These are phyloP conservation scores for Cladosporium sp. DNA, from an alignment of 2,329 filamentous ascomycete genomes.

Conservation along the genomic window DNA sequence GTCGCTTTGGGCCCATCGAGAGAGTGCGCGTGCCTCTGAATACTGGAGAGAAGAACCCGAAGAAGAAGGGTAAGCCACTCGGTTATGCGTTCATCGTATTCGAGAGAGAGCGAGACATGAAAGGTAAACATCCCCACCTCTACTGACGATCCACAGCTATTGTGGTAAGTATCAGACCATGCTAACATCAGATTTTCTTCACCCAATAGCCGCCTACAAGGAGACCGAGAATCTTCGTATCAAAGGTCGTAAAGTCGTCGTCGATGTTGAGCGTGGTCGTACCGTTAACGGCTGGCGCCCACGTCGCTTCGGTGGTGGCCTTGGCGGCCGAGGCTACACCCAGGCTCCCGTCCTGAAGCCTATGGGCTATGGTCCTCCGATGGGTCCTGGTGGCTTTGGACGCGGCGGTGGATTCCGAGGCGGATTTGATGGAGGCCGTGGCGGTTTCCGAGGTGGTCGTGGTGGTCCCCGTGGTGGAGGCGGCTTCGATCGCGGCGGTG, in stretches of 20 bases:
- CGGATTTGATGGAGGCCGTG: conserved; percentile 47
- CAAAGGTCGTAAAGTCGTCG: conserved; percentile 86
- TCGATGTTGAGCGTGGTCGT: conserved; percentile 93
- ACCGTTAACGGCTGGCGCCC: conserved; percentile 94
- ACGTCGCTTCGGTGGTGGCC: conserved; percentile 83
- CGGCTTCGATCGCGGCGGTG: conserved; percentile 23
- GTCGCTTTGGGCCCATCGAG: conserved; percentile 90
- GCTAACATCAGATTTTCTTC: conserved; percentile 35
- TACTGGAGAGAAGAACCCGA: conserved; percentile 73
- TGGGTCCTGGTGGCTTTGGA: conserved; percentile 54
- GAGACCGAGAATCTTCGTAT: conserved; percentile 86
- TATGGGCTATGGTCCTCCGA: conserved; percentile 59
- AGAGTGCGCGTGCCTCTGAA: conserved; percentile 73
- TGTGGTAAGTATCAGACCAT: conserved; percentile 47
- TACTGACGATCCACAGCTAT: conserved; percentile 17
- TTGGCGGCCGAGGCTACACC: conserved; percentile 91
- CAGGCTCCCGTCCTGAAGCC: conserved; percentile 69
- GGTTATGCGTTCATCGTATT: conserved; percentile 98
- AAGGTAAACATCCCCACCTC: conserved; percentile 64
- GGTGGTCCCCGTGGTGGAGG: conserved; percentile 47
- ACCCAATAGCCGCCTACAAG: conserved; percentile 79
- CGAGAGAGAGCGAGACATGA: conserved; percentile 97
- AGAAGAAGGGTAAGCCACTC: conserved; percentile 67
- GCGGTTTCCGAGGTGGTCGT: conserved; percentile 51
- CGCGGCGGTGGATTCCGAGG: conserved; percentile 57